Conservation (phyloP, 1,284 basidiomycete genomes). For the Puccinia horiana region DNA sequence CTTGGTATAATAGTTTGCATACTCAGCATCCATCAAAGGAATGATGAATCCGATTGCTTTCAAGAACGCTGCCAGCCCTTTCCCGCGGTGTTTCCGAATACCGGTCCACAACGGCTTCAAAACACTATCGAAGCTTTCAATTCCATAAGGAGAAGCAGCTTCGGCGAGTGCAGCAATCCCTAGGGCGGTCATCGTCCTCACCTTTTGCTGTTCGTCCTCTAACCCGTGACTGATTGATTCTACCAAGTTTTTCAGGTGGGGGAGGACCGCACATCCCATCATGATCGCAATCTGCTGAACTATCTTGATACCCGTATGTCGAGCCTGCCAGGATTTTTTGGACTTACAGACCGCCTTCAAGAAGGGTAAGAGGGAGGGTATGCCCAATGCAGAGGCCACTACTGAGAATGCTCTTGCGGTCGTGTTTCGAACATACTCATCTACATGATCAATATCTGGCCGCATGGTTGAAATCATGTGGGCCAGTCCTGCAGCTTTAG, state of each 20-base stretch:
- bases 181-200: conserved; percentile 96
- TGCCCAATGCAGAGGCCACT: conserved; percentile 95
- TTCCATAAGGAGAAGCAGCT: conserved; percentile 96
- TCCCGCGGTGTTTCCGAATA: conserved; percentile 95
- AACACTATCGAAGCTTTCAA: conserved; percentile 98
- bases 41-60: conserved; percentile 99
- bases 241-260: conserved; percentile 92
- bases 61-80: conserved; percentile 94
- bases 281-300: conserved; percentile 99
- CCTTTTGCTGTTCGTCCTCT: conserved; percentile 97
- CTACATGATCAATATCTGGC: conserved; percentile 98
- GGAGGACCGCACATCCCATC: conserved; percentile 99
- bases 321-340: conserved; percentile 99
- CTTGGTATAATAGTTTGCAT: conserved; percentile 95
- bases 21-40: conserved; percentile 98
- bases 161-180: conserved; percentile 95
- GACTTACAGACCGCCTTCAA: conserved; percentile 96
- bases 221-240: conserved; percentile 95
- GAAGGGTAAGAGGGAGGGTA: conserved; percentile 95
- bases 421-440: conserved; percentile 98
- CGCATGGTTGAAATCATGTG: conserved; percentile 99
- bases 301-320: conserved; percentile 98
- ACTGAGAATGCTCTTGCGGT: conserved; percentile 99
- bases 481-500: conserved; percentile 96
- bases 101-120: conserved; percentile 97